These are phyloP conservation scores for Omphalea diandra DNA, from an alignment of 441 rosid genomes.

Conservation along the genomic window DNA sequence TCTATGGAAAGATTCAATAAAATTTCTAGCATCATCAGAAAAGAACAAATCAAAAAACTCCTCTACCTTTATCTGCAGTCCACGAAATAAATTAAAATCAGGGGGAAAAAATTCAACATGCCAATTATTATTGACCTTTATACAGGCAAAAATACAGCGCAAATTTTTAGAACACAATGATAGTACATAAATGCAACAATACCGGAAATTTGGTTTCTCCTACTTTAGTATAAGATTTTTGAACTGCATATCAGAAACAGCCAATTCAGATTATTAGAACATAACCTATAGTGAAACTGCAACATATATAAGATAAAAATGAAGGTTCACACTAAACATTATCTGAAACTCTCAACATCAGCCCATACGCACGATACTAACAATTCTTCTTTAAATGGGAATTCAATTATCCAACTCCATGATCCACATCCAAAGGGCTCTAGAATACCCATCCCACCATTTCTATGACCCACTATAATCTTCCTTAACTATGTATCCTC, in stretches of 20 bases:
- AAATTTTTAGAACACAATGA: conserved; percentile 15
- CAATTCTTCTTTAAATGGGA: neutral
- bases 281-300: conserved; percentile 8
- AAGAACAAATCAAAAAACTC: conserved; percentile 73
- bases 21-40: conserved; percentile 61
- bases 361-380: neutral
- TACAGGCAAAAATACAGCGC: conserved; percentile 18
- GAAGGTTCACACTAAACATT: neutral
- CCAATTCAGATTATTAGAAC: conserved; percentile 22
- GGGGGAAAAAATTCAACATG: conserved; percentile 11
- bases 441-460: neutral
- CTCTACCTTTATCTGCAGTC: conserved; percentile 75
- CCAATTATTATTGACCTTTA: conserved; percentile 8
- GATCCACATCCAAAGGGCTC: neutral
- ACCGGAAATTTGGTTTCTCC: conserved; percentile 82
- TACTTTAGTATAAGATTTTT: conserved; percentile 59
- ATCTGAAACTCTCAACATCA: neutral
- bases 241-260: conserved; percentile 62
- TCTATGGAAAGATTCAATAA: conserved; percentile 74
- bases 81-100: conserved; percentile 22
- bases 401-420: neutral
- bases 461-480: neutral
- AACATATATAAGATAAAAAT: neutral
- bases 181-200: conserved; percentile 30
- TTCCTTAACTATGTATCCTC: neutral